Base-by-base conservation (phyloP, 345 rosid species). In the Lepidium aucheri region DNA sequence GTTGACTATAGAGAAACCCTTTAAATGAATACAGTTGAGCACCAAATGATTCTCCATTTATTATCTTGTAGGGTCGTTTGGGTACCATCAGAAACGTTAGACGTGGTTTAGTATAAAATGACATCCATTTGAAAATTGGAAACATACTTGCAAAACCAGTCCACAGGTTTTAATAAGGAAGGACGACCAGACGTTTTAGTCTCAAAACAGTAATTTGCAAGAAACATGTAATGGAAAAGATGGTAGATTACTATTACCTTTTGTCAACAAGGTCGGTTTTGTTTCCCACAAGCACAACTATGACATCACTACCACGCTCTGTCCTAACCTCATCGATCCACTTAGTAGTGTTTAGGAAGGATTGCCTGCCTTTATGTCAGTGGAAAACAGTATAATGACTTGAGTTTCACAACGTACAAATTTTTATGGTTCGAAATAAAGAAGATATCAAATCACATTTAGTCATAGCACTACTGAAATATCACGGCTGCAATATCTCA, bases 241-340 rank as follows among this genome's bases (percentile, higher is more conserved):
- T 5, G 18, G 47, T 44, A 64, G 20, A 55, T 40, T n/a, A 45
- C 10, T 33, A 57, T 14, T 69, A 84, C 96, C 94, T 89, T 81
- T 89, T 89, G 64, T 89, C 96, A 57, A 89, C 94, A 36, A 89
- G 96, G 66, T 89, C 96, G 4, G 96, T 89, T 78, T 89, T 89
- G 77, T 89, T 89, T 39, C 96, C 96, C 57, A 89, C 96, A 58
- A 89, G 89, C 46, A 89, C 87, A 63, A 89, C 86, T 46, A 89
- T 89, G 47, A 89, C 94, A 78, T 89, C 96, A 64, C 94, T 89
- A 73, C 96, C 96, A 36, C 96, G 79, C 80, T 89, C 94, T 33
- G 87, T 82, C 67, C 96, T 88, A 68, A 89, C 96, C 78, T 86
- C 96, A 58, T 89, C 96, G 57, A 86, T 84, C 96, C 96, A 89